Base-by-base conservation (phyloP, 441 rosid genomes). In the Bocquillonia castaneifolia region DNA sequence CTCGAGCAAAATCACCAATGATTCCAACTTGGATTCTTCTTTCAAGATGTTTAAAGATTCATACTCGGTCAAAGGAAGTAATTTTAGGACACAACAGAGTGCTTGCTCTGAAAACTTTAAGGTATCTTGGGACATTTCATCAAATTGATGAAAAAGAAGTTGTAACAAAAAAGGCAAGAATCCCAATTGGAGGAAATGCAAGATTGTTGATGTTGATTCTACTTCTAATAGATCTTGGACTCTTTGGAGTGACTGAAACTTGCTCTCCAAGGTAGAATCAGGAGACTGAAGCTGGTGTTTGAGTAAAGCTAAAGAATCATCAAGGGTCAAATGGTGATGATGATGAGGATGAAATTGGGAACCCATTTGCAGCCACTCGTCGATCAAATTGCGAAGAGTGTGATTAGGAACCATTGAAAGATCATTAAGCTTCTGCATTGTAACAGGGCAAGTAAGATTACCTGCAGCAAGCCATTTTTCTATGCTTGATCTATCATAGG, bases 371-470 rank as follows among this genome's bases (percentile, higher is more conserved):
- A 74, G 76, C 92, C 92, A 87, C 53, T 82, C 82, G 40, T 82
- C 69, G 39, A 86, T 86, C 79, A 86, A 73, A 66, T 83, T 83
- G 22, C 81, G 86, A 64, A 83, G 87, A 45, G 84, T 83, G 70
- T 80, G 84, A 68, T 85, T 85, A 6, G 89, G 89, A 61, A 86
- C 85, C 25, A 84, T 9, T 66, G 86, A 65, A 31, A 68, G 72
- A 68, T 86, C 86, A n/a, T 78, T 78, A 47, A 86, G 91, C 76
- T 66, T 80, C 77, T 82, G 90, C 90, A 82, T 84, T 80, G 88
- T 84, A 37, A 84, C 84, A 39, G 90, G 90, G 71, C 91, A 86
- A 1, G 86, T 85, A 54, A 80, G 79, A 72, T 87, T 82, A 37
- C 92, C 92, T 0, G 80, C 73, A 9, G 86, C 75, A 17, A 87